Conservation (phyloP, 495 filamentous ascomycete genomes). For the Aspergillus steynii region DNA sequence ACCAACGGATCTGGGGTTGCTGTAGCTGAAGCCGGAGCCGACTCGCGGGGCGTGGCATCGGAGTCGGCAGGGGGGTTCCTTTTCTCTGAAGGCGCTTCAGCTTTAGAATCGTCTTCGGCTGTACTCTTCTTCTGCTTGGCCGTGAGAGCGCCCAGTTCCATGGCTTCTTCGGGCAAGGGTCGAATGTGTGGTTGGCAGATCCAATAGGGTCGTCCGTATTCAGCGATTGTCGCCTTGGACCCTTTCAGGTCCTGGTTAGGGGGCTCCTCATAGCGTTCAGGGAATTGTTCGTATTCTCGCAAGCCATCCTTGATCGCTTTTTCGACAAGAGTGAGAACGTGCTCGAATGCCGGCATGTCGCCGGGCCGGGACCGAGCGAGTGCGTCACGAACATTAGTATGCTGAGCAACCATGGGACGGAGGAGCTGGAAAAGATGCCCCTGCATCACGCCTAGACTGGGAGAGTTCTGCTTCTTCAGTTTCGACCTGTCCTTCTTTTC, state of each 20-base stretch:
- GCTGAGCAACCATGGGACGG: slow-evolving; percentile 70
- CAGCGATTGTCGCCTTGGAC: slow-evolving; percentile 65
- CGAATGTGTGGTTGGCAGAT: slow-evolving; percentile 88
- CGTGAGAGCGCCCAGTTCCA: slow-evolving; percentile 74
- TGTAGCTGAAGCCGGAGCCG: slow-evolving; percentile 19
- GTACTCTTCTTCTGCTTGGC: slow-evolving; percentile 56
- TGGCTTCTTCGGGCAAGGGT: slow-evolving; percentile 84
- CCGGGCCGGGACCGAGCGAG: slow-evolving; percentile 66
- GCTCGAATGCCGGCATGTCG: slow-evolving; percentile 71
- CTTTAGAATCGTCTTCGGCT: slow-evolving; percentile 23
- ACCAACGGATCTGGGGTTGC: slow-evolving; percentile 38
- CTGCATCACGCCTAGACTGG: slow-evolving; percentile 83
- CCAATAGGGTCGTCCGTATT: slow-evolving; percentile 84
- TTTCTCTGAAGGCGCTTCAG: slow-evolving; percentile 17
- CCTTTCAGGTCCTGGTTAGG: slow-evolving; percentile 43
- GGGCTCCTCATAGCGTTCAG: slow-evolving; percentile 51
- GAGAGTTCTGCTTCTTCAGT: slow-evolving; percentile 52
- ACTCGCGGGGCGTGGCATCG: slow-evolving; percentile 16
- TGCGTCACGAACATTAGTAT: slow-evolving; percentile 79
- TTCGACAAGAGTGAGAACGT: slow-evolving; percentile 67
- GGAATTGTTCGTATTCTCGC: slow-evolving; percentile 65
- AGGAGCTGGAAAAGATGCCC: slow-evolving; percentile 92
- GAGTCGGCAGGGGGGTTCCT: slow-evolving; percentile 18
- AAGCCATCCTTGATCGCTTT: slow-evolving; percentile 69
- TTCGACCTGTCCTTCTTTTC: slow-evolving; percentile 57